Base-by-base conservation (phyloP, 306 rosid genomes). In the Leucaena leucocephala region DNA sequence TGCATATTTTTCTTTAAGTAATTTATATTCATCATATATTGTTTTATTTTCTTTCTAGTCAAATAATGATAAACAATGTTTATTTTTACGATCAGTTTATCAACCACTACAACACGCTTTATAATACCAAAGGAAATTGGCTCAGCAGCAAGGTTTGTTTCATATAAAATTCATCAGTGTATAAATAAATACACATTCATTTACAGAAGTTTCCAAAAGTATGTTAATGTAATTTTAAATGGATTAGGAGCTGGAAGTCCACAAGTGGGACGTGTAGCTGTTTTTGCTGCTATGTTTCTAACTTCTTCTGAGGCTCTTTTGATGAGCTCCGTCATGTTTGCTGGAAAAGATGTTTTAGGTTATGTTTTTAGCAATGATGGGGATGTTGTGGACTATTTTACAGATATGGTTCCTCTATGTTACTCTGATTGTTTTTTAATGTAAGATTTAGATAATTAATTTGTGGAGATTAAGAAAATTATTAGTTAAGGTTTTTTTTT, bases 81-180 rank as follows among this genome's bases (percentile, higher is more conserved):
- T 3, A n/a, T 68, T 44, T 12, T 57, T 57, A 13, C 76, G 48
- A 74, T 71, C 87, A 94, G 98, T 72, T 40, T 87, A 45, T 78
- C 89, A 42, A 85, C 80, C 76, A 71, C 57, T 61, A 0, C 91
- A 80, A 86, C 90, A 76, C 83, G 90, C 67, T 89, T 69, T 55
- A 83, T 88, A 7, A 83, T 94, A 72, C 89, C 97, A 15, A 89
- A 91, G 78, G 88, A 89, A 82, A 79, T 93, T 65, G 96, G 97
- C 72, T 81, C 88, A 10, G 94, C 97, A 49, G 97, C 82, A 84
- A 94, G 98, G 97, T 94, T 77, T 40, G 66, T 52, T 80, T 66
- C 43, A 73, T 22, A 33, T 34, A 75, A 49, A 44, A 71, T 22
- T 17, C 44, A 12, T 44, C 34, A 68, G n/a, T 15, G 9, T 7